Evolutionary conservation across 331 rosid genomes (phyloP).

Genomic region (Dryas integrifolia): DNA sequence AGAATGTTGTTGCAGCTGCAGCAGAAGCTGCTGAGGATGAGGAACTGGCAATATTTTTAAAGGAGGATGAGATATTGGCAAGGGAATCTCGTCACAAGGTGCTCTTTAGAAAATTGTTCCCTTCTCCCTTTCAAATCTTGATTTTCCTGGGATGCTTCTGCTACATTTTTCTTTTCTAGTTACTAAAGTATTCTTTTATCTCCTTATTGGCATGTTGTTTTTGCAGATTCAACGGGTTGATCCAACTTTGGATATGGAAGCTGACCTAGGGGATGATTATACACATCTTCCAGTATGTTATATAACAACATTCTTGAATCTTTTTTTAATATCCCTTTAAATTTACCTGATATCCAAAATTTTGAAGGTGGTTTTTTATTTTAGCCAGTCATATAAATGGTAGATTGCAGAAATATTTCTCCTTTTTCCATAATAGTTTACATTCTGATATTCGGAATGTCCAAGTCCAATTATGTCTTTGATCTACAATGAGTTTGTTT

Average conservation of each 20-base stretch:
- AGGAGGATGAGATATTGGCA: slow-evolving; percentile 88
- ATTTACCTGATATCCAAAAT: neutral
- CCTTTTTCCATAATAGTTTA: neutral
- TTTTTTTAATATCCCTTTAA: neutral
- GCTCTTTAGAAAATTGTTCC: slow-evolving; percentile 3
- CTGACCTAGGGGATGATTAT: slow-evolving; percentile 97
- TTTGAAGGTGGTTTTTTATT: neutral
- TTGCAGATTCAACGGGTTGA: slow-evolving; percentile 82
- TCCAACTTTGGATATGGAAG: slow-evolving; percentile 98
- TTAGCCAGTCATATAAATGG: neutral
- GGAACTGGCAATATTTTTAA: slow-evolving; percentile 86
- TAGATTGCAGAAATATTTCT: neutral
- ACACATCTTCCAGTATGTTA: slow-evolving; percentile 88
- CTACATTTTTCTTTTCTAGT: slow-evolving; percentile 28
- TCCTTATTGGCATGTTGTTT: slow-evolving; percentile 11
- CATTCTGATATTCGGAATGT: neutral
- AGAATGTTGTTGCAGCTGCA: slow-evolving; percentile 76
- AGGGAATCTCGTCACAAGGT: slow-evolving; percentile 83
- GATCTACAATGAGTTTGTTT: neutral
- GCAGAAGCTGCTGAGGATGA: slow-evolving; percentile 99
- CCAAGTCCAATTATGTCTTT: neutral
- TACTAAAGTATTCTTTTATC: neutral
- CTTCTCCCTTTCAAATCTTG: neutral
- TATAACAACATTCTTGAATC: slow-evolving; percentile 24
- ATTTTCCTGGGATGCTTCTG: slow-evolving; percentile 17